Base-by-base conservation (phyloP, 106 monocot genomes). In the Dactylorhiza incarnata region DNA sequence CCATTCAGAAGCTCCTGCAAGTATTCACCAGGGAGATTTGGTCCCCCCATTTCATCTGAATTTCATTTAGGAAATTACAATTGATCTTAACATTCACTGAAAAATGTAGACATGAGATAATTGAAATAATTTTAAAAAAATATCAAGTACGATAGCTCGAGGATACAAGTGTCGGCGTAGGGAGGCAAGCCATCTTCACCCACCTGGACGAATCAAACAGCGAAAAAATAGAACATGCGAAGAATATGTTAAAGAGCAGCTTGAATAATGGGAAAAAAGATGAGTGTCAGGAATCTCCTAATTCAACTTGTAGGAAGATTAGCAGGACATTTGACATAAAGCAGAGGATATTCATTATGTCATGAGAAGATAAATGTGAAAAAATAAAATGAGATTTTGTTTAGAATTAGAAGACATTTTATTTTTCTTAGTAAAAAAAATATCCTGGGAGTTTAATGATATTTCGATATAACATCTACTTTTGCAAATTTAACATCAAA, bases 1-100 rank as follows among this genome's bases (percentile, higher is more conserved):
- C 45, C 69, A 69, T 17, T 46, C 7, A 69, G 69, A 45, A 69
- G 69, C 45, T 69, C 69, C 45, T 69, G 69, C 45, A 69, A 46
- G 45, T 69, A 69, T 69, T 69, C 69, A 46, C 45, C 45, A 45
- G 45, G 45, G 69, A 69, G 9, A 15, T 15, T 69, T 8, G 5
- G 12, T 6, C 45, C 45, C n/a, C 5, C 69, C 69, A 69, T 45
- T 14, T 69, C 69, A 69, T 69, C 69, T 69, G 69, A 6, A n/a
- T 6, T 26, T 11, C 69, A 69, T 69, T 17, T 69, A 69, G 69
- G 69, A 69, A 69, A 45, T 45, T 46, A 14, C 69, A 0, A 13
- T 15, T 67, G 44, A 37, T 69, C 69, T 45, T 69, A 69, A 45
- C 69, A 46, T 17, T 46, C 3, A 25, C 6, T 65, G 9, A 65